A percentile compares a stretch with the other conserved stretches of the same genome.
Conservation (phyloP, 2,329 filamentous ascomycete species). For the Teratosphaeria destructans region DNA sequence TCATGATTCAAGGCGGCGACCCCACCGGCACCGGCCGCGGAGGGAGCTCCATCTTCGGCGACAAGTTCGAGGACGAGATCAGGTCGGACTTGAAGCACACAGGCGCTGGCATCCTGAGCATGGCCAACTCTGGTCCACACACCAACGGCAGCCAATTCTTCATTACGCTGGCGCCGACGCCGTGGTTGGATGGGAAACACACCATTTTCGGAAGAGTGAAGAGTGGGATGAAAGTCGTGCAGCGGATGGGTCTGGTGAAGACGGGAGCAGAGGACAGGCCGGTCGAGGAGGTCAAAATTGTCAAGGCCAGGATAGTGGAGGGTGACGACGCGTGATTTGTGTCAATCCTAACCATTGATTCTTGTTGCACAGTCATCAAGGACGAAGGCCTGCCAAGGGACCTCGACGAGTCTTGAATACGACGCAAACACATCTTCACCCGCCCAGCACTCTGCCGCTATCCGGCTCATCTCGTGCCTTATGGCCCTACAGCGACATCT, state of each 20-base stretch:
- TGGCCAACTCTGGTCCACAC: slow-evolving; percentile 90
- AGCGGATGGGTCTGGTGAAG: slow-evolving; percentile 78
- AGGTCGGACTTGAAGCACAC: slow-evolving; percentile 70
- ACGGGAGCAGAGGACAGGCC: slow-evolving; percentile 75
- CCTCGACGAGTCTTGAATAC: not conserved
- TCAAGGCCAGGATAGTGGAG: slow-evolving; percentile 60
- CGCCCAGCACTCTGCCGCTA: too few species aligned
- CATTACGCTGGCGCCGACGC: slow-evolving; percentile 84
- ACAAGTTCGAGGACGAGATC: slow-evolving; percentile 92
- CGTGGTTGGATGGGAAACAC: slow-evolving; percentile 94
- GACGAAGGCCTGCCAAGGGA: not conserved
- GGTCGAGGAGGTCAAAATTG: slow-evolving; percentile 69
- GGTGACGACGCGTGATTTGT: not conserved
- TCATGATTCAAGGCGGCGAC: slow-evolving; percentile 83
- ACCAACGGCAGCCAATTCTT: slow-evolving; percentile 97
- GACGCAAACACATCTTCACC: too few species aligned
- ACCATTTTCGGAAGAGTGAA: slow-evolving; percentile 92
- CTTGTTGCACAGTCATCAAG: not conserved
- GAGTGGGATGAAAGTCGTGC: slow-evolving; percentile 69
- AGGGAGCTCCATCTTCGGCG: slow-evolving; percentile 80
- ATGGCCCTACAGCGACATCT: not conserved
- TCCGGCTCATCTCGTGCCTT: too few species aligned
- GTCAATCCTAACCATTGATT: not conserved
- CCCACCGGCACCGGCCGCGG: slow-evolving; percentile 88
- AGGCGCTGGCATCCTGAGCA: slow-evolving; percentile 83